Base-by-base conservation (phyloP, 2,329 filamentous ascomycete species). In the Dothidotthia symphoricarpi region DNA sequence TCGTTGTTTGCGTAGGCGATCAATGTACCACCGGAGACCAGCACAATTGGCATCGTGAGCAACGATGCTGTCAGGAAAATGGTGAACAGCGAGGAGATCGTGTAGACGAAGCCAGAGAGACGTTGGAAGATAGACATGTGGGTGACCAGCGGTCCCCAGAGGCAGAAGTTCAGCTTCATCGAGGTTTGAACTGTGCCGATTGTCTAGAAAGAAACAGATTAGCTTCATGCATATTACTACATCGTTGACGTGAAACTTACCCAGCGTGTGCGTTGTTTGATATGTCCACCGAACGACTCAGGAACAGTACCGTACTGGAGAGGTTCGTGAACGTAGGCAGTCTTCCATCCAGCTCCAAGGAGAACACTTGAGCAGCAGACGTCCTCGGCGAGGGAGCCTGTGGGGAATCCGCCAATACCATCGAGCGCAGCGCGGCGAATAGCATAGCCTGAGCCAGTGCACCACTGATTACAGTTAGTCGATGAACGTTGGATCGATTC, bases 391-490 rank as follows among this genome's bases (percentile, higher is more conserved):
- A 83, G 64, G 4, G 77, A 80, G 11, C 74, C 77, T 1, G 76
- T 70, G 0, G 80, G 80, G 46, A 81, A 83, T 49, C 80, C 77
- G 49, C 78, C 80, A 43, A 83, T 81, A 14, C 76, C 70, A 13
- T 80, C 75, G 3, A 84, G 67, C 5, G 81, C 80, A 36, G 72
- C 63, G n/a, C 80, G 76, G 3, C 80, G 76, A 17, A 75, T 72
- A 4, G 79, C 66, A 47, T 81, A 83, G 6, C 81, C 81, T 4
- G 80, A 82, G 4, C 81, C 80, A n/a, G 77, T 80, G 50, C 78
- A 82, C 74, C 78, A 43, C 31, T 33, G 16, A 22, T 2, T 17
- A 16, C 6, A 24, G 11, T 17, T 33, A 24, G 24, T 15, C 3
- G 13, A 12, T 16, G 30, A 33, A 26, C 11, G 6, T 13, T 5